Base-by-base conservation (phyloP, 495 filamentous ascomycete species). In the Achaetomiella virescens region DNA sequence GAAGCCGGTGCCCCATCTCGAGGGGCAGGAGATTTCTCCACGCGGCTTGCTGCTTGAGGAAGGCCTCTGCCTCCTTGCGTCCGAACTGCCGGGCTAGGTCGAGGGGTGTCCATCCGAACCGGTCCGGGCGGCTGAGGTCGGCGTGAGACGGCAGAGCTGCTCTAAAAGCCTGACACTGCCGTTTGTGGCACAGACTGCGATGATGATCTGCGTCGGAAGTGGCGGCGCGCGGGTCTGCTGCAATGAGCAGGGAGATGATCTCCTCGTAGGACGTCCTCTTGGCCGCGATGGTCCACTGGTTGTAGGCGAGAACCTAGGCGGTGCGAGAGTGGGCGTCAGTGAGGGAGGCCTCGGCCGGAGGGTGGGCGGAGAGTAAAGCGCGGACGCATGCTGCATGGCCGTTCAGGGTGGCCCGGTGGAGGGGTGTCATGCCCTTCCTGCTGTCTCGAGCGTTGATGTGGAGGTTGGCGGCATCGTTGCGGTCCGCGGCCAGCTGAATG, bases 341-440 rank as follows among this genome's bases (percentile, higher is more conserved):
- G 31, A 59, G 29, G 29, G n/a, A 43, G n/a, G 48, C 17, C 42
- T 53, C 49, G 20, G 59, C 52, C n/a, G n/a, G n/a, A n/a, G n/a
- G n/a, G 7, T 33, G 14, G 11, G 57, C 48, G 25, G 37, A 29
- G 21, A 64, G 54, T n/a, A 67, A 41, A 9, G 52, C 48, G 0
- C 20, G 47, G 1, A 68, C 66, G 38, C 50, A 60, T 3, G 40
- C 41, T 14, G 40, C 20, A 38, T 64, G 60, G 22, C 64, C 68
- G 31, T 46, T 22, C 38, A 55, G 27, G n/a, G 66, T 56, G 20
- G 68, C 68, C 33, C 60, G 66, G 49, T 70, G 68, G 29, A 70
- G 60, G 3, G 68, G 29, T 10, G 64, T 63, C 55, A 60, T 58
- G 11, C 61, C 51, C 11, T 66, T 61, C 17, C 54, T 61, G 11